phyloP scores from a whole-genome alignment of 495 filamentous ascomycete genomes.

The Hypomontagnella submonticulosa region DNA sequence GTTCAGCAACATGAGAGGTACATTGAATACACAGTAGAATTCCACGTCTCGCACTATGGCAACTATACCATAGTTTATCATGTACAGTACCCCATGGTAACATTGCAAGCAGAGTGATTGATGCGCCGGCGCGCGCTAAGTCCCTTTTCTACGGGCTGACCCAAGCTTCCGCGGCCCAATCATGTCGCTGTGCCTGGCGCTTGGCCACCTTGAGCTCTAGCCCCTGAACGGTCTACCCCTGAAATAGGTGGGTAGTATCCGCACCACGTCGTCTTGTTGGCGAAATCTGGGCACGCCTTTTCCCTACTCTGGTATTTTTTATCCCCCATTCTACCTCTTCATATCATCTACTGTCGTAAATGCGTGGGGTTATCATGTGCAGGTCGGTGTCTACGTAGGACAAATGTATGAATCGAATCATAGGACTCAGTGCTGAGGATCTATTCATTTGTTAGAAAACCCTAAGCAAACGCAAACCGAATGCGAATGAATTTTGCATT shows the following conservation, averaged over 20 bases:
- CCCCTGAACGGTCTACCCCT: slow-evolving; percentile 25
- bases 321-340: slow-evolving; percentile 1
- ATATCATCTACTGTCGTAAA: background rate
- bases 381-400: no score
- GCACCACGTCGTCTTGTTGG: slow-evolving; percentile 5
- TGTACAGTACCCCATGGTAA: slow-evolving; percentile 40
- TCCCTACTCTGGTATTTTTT: slow-evolving; percentile 8
- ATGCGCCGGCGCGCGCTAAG: slow-evolving; percentile 34
- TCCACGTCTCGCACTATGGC: slow-evolving; percentile 4
- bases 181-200: slow-evolving; percentile 58
- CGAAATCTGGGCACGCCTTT: slow-evolving; percentile 1
- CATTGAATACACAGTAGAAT: background rate
- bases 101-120: slow-evolving; percentile 27
- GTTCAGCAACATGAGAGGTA: slow-evolving; percentile 10
- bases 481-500: background rate
- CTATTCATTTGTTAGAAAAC: no score
- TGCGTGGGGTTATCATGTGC: no score
- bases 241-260: slow-evolving; percentile 28
- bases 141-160: slow-evolving; percentile 46
- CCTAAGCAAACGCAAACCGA: background rate
- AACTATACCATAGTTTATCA: background rate
- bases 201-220: slow-evolving; percentile 45
- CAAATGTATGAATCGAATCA: no score
- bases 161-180: slow-evolving; percentile 60
- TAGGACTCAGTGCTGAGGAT: no score